These are phyloP conservation scores for Salix arbutifolia DNA, from an alignment of 345 rosid species.

Conservation along the genomic window DNA sequence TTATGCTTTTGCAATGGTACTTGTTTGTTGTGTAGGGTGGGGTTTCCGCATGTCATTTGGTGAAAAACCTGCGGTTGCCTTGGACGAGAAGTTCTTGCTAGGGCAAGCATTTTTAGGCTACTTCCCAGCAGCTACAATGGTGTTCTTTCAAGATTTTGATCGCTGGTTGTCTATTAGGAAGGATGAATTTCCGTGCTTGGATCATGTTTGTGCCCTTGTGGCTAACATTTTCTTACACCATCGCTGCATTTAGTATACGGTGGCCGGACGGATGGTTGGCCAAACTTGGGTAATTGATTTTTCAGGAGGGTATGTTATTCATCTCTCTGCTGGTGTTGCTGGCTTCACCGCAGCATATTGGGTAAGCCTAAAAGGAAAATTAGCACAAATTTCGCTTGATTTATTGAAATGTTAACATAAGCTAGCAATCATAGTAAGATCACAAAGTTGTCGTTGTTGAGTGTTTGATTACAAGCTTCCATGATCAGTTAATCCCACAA, in stretches of 20 bases:
- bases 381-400: neutral
- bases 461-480: no score
- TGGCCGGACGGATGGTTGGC: constrained; percentile 46
- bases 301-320: constrained; percentile 53
- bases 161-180: constrained; percentile 39
- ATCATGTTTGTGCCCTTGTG: constrained; percentile 48
- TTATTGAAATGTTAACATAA: neutral
- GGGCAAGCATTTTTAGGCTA: constrained; percentile 29
- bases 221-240: constrained; percentile 38
- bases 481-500: no score
- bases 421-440: no score
- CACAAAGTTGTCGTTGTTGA: no score
- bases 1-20: constrained; percentile 41
- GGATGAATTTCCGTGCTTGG: constrained; percentile 59
- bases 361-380: constrained; percentile 17
- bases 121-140: constrained; percentile 47
- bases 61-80: constrained; percentile 29
- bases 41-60: constrained; percentile 49
- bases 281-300: constrained; percentile 45
- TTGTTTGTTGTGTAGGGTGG: constrained; percentile 56
- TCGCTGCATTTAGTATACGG: constrained; percentile 45
- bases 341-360: constrained; percentile 54
- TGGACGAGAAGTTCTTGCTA: constrained; percentile 41
- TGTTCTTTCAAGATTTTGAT: constrained; percentile 44
- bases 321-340: constrained; percentile 45